Base-by-base conservation (phyloP, 805 yeast species). In the Candida rishiriensis region DNA sequence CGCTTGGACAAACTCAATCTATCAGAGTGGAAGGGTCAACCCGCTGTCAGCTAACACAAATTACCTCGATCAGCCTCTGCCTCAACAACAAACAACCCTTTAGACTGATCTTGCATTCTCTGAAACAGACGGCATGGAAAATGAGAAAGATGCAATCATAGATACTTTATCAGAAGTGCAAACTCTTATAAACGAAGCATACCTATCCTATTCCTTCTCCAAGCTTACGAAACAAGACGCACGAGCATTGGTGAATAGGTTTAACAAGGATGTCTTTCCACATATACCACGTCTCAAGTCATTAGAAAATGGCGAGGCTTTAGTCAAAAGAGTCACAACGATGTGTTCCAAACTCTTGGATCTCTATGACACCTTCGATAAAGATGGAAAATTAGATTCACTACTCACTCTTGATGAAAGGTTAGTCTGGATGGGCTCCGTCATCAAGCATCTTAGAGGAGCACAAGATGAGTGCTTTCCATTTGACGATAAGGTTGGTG, bases 381-480 rank as follows among this genome's bases (percentile, higher is more conserved):
- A 36, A 13, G 36, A 14, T 1, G 38, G 38, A 2, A 10, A 34
- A 2, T 15, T 34, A 5, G 41, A 38, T 28, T 21, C 26, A 7
- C 26, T 21, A 7, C n/a, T 51, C 32, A 34, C 53, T 1, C 28
- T 44, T 11, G 49, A 53, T 34, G 53, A 52, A 10, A 53, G 50
- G 31, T 32, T 58, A 12, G 21, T 34, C 10, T 59, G 63, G 63
- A 51, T 55, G 13, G 45, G 51, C 16, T 60, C 64, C 10, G 49
- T 36, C 29, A 35, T 39, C 2, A 46, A 46, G 28, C 49, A 44
- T 14, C 44, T 37, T 21, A 7, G 26, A 21, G 26, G 26, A 18
- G 32, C 40, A 11, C 42, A 41, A 2, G 40, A 18, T 1, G 16
- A 14, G 3, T 31, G 29, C 14, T 35, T 36, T 16, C 45, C 39